Evolutionary conservation across 1,284 basidiomycete genomes (phyloP).

Genomic region (Puccinia polysora): DNA sequence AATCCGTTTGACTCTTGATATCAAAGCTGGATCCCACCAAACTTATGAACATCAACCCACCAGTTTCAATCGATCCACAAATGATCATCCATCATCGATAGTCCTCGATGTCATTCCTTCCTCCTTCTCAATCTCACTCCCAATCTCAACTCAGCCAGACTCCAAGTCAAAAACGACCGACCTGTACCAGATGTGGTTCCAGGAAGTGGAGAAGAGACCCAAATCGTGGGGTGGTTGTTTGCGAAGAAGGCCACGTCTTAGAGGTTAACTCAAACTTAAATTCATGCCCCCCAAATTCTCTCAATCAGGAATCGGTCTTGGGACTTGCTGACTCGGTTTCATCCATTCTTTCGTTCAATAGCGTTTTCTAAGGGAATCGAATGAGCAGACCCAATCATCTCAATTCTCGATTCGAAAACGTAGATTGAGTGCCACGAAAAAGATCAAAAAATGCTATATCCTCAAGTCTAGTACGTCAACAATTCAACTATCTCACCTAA

Average conservation of each 20-base stretch:
- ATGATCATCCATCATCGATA: too few species aligned
- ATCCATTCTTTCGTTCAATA: background rate
- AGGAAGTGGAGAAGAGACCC: constrained; percentile 44
- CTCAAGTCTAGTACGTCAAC: constrained; percentile 8
- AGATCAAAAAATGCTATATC: constrained; percentile 14
- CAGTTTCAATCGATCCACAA: too few species aligned
- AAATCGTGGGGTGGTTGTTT: constrained; percentile 45
- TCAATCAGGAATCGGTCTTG: too few species aligned
- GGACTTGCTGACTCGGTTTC: background rate
- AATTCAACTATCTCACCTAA: background rate
- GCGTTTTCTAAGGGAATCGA: constrained; percentile 30
- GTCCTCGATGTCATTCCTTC: too few species aligned
- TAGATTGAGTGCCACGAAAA: constrained; percentile 8
- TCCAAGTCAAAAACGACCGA: background rate
- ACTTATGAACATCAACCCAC: too few species aligned
- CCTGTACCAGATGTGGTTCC: constrained; percentile 46
- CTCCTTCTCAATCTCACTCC: background rate
- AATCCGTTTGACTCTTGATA: too few species aligned
- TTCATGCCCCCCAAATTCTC: background rate
- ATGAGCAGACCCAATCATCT: constrained; percentile 16
- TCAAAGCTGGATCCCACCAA: too few species aligned
- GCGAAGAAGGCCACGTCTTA: constrained; percentile 46
- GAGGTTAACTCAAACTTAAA: constrained; percentile 23
- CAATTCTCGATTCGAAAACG: constrained; percentile 15
- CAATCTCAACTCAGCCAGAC: background rate